Percentiles rank a stretch among this genome's conserved stretches.
These are phyloP conservation scores for Boletus insuetus DNA, from an alignment of 768 basidiomycete species.

Conservation along the genomic window DNA sequence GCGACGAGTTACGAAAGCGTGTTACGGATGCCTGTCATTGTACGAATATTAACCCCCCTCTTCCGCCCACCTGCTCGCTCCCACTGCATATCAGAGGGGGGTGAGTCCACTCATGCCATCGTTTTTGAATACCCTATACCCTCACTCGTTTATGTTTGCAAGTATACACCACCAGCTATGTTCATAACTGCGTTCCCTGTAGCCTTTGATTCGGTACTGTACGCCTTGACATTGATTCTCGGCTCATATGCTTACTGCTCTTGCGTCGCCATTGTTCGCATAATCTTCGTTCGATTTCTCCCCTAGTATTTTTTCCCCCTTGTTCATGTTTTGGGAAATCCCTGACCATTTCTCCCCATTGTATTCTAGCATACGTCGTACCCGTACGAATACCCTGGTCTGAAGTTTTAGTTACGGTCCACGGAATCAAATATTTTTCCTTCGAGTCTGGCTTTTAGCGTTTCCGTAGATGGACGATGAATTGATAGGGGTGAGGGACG, in stretches of 20 bases:
- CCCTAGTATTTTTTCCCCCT: not conserved
- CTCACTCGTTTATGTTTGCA: conserved; percentile 25
- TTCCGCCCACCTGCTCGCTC: conserved; percentile 38
- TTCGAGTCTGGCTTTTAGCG: too few species aligned
- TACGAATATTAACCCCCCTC: conserved; percentile 41
- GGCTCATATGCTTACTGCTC: conserved; percentile 9
- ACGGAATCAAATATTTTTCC: not conserved
- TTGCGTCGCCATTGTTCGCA: conserved; percentile 2
- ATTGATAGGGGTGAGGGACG: conserved; percentile 26
- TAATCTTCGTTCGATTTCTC: conserved; percentile 15
- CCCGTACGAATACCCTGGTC: conserved; percentile 16
- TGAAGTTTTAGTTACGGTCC: conserved; percentile 5
- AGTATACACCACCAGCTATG: conserved; percentile 29
- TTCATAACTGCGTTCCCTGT: conserved; percentile 27
- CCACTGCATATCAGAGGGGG: conserved; percentile 33
- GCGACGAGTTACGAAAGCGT: conserved; percentile 47
- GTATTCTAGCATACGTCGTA: conserved; percentile 16
- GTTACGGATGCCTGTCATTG: conserved; percentile 47
- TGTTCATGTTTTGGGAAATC: not conserved
- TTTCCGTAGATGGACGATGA: not conserved
- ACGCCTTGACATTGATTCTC: conserved; percentile 10
- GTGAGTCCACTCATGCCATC: conserved; percentile 11
- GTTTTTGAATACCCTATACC: conserved; percentile 22
- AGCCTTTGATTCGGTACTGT: conserved; percentile 30
- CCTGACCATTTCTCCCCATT: not conserved